Conservation (phyloP, 352 stramenopile species). For the Phytopythium ostracodes region DNA sequence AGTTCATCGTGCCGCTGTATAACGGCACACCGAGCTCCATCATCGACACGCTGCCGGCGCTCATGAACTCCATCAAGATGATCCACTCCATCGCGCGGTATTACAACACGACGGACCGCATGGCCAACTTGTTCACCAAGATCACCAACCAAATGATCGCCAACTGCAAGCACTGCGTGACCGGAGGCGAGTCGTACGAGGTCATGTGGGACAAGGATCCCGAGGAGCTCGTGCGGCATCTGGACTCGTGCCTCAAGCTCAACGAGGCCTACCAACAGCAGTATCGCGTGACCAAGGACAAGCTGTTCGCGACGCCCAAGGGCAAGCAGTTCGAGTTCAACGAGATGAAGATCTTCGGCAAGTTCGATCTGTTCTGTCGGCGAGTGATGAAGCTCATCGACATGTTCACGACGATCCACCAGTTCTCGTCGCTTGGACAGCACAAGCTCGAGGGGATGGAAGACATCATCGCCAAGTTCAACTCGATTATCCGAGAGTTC, state of each 20-base stretch:
- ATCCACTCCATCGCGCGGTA: conserved; percentile 99
- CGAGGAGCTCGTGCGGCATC: conserved; percentile 91
- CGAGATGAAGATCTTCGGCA: conserved; percentile 98
- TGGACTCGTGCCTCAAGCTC: conserved; percentile 96
- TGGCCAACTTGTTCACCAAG: conserved; percentile 96
- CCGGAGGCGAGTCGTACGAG: conserved; percentile 75
- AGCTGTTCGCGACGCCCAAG: conserved; percentile 93
- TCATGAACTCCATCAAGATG: conserved; percentile 99
- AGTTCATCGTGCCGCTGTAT: conserved; percentile 91
- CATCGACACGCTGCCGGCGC: conserved; percentile 96
- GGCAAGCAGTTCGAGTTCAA: conserved; percentile 99
- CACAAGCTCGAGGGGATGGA: conserved; percentile 93
- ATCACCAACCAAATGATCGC: conserved; percentile 99
- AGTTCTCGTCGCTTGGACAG: conserved; percentile 91
- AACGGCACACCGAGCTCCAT: conserved; percentile 95
- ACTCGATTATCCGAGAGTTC: conserved; percentile 96
- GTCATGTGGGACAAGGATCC: conserved; percentile 95
- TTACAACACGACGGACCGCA: conserved; percentile 98
- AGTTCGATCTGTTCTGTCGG: conserved; percentile 98
- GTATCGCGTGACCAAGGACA: conserved; percentile 97
- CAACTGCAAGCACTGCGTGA: conserved; percentile 96
- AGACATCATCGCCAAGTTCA: conserved; percentile 92
- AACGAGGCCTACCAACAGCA: conserved; percentile 98
- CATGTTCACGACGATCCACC: conserved; percentile 98
- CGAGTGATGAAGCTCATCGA: conserved; percentile 98